Base-by-base conservation (phyloP, 1,284 basidiomycete genomes). In the Porodaedalea pini region DNA sequence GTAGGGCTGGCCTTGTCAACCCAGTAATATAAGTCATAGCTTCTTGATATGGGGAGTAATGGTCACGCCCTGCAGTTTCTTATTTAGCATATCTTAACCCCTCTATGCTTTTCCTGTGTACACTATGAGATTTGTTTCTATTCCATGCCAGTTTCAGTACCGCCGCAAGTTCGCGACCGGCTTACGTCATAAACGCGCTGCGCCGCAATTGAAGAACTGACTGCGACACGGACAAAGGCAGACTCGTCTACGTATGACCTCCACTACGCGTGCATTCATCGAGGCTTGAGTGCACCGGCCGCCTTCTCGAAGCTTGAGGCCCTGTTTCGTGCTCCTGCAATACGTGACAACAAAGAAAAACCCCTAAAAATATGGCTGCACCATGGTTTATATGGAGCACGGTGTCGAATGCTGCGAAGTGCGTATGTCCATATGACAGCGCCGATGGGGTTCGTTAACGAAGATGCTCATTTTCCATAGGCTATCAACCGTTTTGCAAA, bases 401-500 rank as follows among this genome's bases (percentile, higher is more conserved):
- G 32, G 67, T 87, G 56, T 81, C 80, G 25, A 80, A 81, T 65
- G 81, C 79, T 61, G 85, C 86, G 59, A 82, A 81, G 85, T 83
- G 61, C 43, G 74, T 65, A 54, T 55, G 21, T 39, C 6, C 29
- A 7, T 29, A 7, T 49, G 34, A 40, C 17, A 56, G 45, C 40
- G 55, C 56, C n/a, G 34, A 48, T 19, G 44, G 51, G 25, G 6
- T 23, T 23, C 8, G 15, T 23, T 36, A 43, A 47, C 31, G 25
- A 54, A 41, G 13, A 17, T 39, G 36, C 19, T 25, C 43, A 41
- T 41, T 15, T 27, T 49, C 51, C 61, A 55, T 66, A 88, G 88
- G 67, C 72, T 88, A 58, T 88, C 85, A 6, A 91, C 88, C 41
- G 87, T 82, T 61, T 66, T 86, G 34, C 89, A 93, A 69, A 89